phyloP scores from a whole-genome alignment of 169 alveolate genomes.

The Plasmodium adleri region DNA sequence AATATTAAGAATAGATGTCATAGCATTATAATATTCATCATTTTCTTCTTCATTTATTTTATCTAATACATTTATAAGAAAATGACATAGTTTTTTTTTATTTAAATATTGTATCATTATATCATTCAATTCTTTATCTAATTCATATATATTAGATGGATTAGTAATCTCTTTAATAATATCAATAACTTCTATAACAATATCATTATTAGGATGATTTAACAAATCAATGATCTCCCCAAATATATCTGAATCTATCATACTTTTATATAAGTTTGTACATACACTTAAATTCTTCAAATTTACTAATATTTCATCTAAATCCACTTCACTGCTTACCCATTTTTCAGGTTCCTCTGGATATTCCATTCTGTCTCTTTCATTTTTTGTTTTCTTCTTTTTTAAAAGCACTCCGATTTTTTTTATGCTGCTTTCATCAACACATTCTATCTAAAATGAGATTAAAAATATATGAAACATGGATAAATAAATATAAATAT shows the following conservation, averaged over 20 bases:
- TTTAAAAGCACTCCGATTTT: conserved; percentile 51
- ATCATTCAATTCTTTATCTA: conserved; percentile 17
- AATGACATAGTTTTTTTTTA: conserved; percentile 61
- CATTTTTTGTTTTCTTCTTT: conserved; percentile 64
- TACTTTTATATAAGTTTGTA: conserved; percentile 62
- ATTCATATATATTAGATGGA: conserved; percentile 70
- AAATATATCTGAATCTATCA: conserved; percentile 54
- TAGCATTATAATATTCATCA: conserved; percentile 72
- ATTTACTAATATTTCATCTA: conserved; percentile 71
- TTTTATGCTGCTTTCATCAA: conserved; percentile 66
- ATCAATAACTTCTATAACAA: conserved; percentile 68
- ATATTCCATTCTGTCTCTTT: conserved; percentile 71
- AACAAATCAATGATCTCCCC: conserved; percentile 56
- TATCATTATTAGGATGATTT: conserved; percentile 73
- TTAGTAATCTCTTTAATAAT: conserved; percentile 70
- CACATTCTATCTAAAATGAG: conserved; percentile 47
- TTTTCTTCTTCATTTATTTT: conserved; percentile 69
- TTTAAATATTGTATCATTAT: conserved; percentile 41
- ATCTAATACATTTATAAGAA: conserved; percentile 65
- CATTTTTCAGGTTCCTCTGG: conserved; percentile 76
- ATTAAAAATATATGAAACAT: neutral
- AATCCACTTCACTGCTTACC: conserved; percentile 75
- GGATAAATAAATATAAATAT: neutral
- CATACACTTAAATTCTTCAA: conserved; percentile 70
- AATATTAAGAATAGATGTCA: conserved; percentile 63